These are phyloP conservation scores for Vigna nakashimae DNA, from an alignment of 306 rosid species.

Conservation along the genomic window DNA sequence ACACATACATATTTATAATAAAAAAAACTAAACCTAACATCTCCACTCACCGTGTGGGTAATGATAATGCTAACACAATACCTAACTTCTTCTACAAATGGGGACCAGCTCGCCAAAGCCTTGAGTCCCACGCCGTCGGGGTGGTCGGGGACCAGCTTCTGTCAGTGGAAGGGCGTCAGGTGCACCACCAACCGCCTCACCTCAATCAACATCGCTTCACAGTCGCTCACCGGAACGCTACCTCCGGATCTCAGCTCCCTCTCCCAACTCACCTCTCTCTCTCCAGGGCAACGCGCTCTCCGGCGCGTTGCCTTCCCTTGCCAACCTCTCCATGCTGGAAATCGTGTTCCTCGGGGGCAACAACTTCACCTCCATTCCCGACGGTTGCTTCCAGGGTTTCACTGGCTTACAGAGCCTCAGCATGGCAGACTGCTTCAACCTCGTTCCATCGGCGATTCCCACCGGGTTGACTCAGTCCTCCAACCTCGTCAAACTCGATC, in stretches of 20 bases:
- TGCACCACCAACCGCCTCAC: slow-evolving; percentile 63
- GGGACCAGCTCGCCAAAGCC: slow-evolving; percentile 43
- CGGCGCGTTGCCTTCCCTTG: slow-evolving; percentile 65
- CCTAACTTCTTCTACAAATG: no score
- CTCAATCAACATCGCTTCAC: slow-evolving; percentile 52
- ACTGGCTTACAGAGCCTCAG: slow-evolving; percentile 58
- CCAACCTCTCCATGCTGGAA: slow-evolving; percentile 61
- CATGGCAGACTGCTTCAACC: slow-evolving; percentile 47
- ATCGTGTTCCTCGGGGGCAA: slow-evolving; percentile 51
- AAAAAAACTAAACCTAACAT: no score
- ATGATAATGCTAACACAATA: no score
- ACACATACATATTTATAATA: no score
- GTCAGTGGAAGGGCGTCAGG: slow-evolving; percentile 58
- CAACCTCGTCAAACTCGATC: slow-evolving; percentile 49
- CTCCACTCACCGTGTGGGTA: no score
- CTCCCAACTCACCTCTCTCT: slow-evolving; percentile 56
- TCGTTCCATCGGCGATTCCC: slow-evolving; percentile 60
- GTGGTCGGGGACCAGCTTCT: slow-evolving; percentile 22
- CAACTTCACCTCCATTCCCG: slow-evolving; percentile 63
- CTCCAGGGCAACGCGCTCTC: slow-evolving; percentile 59
- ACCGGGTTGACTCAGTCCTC: slow-evolving; percentile 52
- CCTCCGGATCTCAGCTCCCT: slow-evolving; percentile 69
- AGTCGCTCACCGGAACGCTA: slow-evolving; percentile 59
- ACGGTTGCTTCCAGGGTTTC: slow-evolving; percentile 53
- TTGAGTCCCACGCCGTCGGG: slow-evolving; percentile 47